A percentile compares a stretch with the other conserved stretches of the same genome.
Conservation (phyloP, 2,329 filamentous ascomycete genomes). For the Alternaria panax region DNA sequence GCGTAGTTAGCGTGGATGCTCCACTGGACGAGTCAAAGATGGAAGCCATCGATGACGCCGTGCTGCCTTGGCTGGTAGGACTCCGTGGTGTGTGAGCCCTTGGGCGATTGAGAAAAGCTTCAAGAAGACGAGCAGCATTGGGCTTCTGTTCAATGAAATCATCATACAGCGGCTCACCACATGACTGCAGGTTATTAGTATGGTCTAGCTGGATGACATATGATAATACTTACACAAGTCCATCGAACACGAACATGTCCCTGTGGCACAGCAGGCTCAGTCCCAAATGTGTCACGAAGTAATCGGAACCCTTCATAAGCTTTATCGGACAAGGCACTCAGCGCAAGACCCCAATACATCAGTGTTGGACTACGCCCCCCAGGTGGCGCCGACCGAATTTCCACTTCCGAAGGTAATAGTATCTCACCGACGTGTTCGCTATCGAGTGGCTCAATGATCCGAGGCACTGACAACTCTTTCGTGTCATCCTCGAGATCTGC, state of each 20-base stretch:
- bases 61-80: conserved; percentile 32
- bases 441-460: conserved; percentile 23
- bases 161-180: conserved; percentile 47
- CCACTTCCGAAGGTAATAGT: conserved; percentile 28
- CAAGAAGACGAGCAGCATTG: conserved; percentile 50
- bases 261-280: conserved; percentile 39
- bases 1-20: conserved; percentile 38
- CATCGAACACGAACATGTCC: conserved; percentile 47
- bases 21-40: conserved; percentile 37
- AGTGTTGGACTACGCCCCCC: conserved; percentile 18
- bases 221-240: conserved; percentile 39
- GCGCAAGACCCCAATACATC: conserved; percentile 31
- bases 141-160: conserved; percentile 49
- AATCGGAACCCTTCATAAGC: conserved; percentile 28
- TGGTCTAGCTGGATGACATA: neutral
- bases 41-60: conserved; percentile 36
- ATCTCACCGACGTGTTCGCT: conserved; percentile 29
- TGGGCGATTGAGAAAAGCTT: conserved; percentile 49
- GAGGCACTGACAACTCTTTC: conserved; percentile 11
- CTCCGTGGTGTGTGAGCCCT: conserved; percentile 34
- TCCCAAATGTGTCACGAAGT: conserved; percentile 34
- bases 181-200: conserved; percentile 30
- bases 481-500: neutral
- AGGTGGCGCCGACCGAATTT: conserved; percentile 25
- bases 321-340: conserved; percentile 32